phyloP scores from a whole-genome alignment of 1,284 basidiomycete genomes.

The Moesziomyces globuligerus region DNA sequence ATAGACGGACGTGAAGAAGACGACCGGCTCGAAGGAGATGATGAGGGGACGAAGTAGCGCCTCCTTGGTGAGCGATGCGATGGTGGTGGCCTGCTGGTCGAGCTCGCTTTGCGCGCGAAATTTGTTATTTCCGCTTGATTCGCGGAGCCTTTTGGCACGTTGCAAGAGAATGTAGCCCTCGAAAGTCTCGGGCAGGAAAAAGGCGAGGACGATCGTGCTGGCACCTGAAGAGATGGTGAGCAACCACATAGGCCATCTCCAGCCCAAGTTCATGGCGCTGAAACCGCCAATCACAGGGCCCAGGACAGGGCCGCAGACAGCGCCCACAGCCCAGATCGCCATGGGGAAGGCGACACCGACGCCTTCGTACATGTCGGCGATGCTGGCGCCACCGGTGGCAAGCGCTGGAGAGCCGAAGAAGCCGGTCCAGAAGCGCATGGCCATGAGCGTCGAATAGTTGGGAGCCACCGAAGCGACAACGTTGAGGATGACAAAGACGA shows the following conservation, averaged over 20 bases:
- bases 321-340: slow-evolving; percentile 63
- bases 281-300: slow-evolving; percentile 54
- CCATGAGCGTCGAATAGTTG: slow-evolving; percentile 60
- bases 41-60: slow-evolving; percentile 33
- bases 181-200: slow-evolving; percentile 65
- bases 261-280: slow-evolving; percentile 59
- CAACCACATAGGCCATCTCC: slow-evolving; percentile 65
- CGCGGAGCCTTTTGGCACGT: slow-evolving; percentile 60
- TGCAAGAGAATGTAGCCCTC: slow-evolving; percentile 61
- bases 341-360: slow-evolving; percentile 60
- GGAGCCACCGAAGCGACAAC: slow-evolving; percentile 50
- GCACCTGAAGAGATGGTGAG: slow-evolving; percentile 54
- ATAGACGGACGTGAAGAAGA: slow-evolving; percentile 33
- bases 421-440: slow-evolving; percentile 60
- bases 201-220: slow-evolving; percentile 53
- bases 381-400: slow-evolving; percentile 48
- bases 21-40: slow-evolving; percentile 36
- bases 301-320: slow-evolving; percentile 57
- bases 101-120: slow-evolving; percentile 37
- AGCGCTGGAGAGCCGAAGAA: slow-evolving; percentile 62
- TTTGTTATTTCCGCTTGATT: slow-evolving; percentile 57
- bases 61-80: slow-evolving; percentile 31
- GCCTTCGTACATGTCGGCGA: slow-evolving; percentile 58
- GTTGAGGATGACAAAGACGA: slow-evolving; percentile 39
- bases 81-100: slow-evolving; percentile 13